A percentile compares a stretch with the other conserved stretches of the same genome.
Conservation (phyloP, 495 filamentous ascomycete genomes). For the Choiromyces venosus region DNA sequence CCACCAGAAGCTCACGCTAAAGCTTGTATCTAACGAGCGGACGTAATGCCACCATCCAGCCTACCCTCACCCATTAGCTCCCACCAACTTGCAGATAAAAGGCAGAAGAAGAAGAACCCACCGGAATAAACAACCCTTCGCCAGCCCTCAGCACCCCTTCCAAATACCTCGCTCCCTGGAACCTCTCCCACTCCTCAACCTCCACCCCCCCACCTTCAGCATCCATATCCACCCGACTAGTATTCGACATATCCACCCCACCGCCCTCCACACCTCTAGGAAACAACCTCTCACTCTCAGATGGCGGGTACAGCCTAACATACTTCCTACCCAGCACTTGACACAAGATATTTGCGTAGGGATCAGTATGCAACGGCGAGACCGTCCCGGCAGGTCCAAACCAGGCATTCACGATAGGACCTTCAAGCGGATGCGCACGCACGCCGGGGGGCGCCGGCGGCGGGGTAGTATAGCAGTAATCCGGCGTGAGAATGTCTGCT, state of each 20-base stretch:
- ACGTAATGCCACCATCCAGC: constrained; percentile 99
- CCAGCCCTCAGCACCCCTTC: constrained; percentile 76
- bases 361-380: constrained; percentile 87
- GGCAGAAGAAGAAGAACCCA: constrained; percentile 1
- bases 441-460: constrained; percentile 47
- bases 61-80: constrained; percentile 1
- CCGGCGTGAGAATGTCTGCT: constrained; percentile 71
- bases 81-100: background rate
- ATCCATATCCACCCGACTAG: constrained; percentile 42
- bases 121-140: constrained; percentile 83
- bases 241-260: constrained; percentile 88
- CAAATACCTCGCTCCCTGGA: constrained; percentile 58
- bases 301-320: constrained; percentile 73
- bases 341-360: constrained; percentile 85
- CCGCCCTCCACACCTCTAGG: constrained; percentile 61
- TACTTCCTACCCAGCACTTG: constrained; percentile 93
- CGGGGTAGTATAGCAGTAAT: constrained; percentile 73
- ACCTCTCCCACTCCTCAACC: constrained; percentile 51
- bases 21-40: constrained; percentile 72
- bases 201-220: constrained; percentile 16
- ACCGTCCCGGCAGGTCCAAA: constrained; percentile 84
- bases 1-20: constrained; percentile 99
- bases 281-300: constrained; percentile 55
- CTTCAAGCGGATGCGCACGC: constrained; percentile 42
- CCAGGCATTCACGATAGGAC: constrained; percentile 76